Base-by-base conservation (phyloP, 495 filamentous ascomycete species). In the Daldinia vernicosa region DNA sequence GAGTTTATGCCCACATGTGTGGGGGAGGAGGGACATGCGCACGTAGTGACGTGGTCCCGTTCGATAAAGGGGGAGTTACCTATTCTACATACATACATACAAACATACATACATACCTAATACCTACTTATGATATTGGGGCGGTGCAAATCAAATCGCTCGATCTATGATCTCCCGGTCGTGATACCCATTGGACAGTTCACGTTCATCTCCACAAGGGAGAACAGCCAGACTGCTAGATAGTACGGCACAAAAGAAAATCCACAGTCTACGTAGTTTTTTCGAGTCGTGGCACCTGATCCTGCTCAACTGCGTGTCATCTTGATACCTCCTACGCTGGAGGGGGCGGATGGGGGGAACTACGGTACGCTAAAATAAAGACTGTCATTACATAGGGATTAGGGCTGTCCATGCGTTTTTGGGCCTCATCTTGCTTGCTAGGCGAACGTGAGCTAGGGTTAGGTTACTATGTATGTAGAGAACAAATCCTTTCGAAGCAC, bases 261-360 rank as follows among this genome's bases (percentile, higher is more conserved):
- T 22, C 43, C 43, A 47, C 43, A 22, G 43, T 47, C 43, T 47
- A 47, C 43, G 43, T 47, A 47, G 43, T 47, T 3, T 40, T 61
- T 37, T 59, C 62, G 63, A 69, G 45, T 71, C 70, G 66, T 73
- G 69, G 74, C 75, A 77, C 75, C 75, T 77, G 75, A 77, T 74
- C 75, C 66, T 76, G 50, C 24, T 72, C 67, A 66, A 77, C 75
- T 77, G 75, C 75, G 75, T 77, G 75, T 77, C 74, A 77, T 77
- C 68, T 74, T 66, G 67, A 74, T 70, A 17, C 52, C 51, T 67
- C 64, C 57, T 55, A 68, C 60, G 65, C 54, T 62, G 30, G 32
- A 8, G 66, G 66, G 70, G n/a, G n/a, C n/a, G n/a, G n/a, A n/a
- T n/a, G n/a, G 32, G 30, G 66, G 66, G 70, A 73, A 66, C 50